Conservation (phyloP, 129 eudicot genomes). For the Arctium lappa region DNA sequence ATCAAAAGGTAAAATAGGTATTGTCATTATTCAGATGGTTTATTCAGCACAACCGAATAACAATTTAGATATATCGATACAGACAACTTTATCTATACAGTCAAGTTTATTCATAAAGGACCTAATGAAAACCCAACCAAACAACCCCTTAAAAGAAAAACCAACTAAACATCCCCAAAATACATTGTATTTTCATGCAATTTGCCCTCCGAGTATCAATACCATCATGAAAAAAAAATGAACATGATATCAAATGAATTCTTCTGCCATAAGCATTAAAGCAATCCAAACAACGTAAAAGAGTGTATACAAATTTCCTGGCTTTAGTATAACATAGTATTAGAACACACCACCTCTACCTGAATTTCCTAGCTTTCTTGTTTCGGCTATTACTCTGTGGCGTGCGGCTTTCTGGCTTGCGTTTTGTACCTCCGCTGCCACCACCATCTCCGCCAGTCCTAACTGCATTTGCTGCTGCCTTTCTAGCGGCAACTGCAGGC, state of each 20-base stretch:
- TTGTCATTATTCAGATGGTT: no score
- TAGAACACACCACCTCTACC: slow-evolving; percentile 14
- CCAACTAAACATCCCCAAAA: background rate
- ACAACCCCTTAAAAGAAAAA: background rate
- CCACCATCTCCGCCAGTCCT: slow-evolving; percentile 28
- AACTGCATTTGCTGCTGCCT: slow-evolving; percentile 27
- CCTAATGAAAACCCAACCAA: no score
- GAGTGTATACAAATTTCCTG: background rate
- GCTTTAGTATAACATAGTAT: background rate
- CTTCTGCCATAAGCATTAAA: background rate
- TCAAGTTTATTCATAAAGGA: no score
- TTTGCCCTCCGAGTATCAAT: background rate
- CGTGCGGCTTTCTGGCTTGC: slow-evolving; percentile 32
- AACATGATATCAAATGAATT: background rate
- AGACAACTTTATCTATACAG: background rate
- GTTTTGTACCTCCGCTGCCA: slow-evolving; percentile 17
- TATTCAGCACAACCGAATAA: no score
- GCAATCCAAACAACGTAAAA: background rate
- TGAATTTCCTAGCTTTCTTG: slow-evolving; percentile 40
- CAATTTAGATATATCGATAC: background rate
- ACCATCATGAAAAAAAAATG: background rate
- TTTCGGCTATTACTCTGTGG: slow-evolving; percentile 26
- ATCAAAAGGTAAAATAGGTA: no score
- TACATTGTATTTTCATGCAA: background rate
- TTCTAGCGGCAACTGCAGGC: slow-evolving; percentile 43